phyloP scores from a whole-genome alignment of 2,329 filamentous ascomycete genomes.

The Bipolaris gigantea region DNA sequence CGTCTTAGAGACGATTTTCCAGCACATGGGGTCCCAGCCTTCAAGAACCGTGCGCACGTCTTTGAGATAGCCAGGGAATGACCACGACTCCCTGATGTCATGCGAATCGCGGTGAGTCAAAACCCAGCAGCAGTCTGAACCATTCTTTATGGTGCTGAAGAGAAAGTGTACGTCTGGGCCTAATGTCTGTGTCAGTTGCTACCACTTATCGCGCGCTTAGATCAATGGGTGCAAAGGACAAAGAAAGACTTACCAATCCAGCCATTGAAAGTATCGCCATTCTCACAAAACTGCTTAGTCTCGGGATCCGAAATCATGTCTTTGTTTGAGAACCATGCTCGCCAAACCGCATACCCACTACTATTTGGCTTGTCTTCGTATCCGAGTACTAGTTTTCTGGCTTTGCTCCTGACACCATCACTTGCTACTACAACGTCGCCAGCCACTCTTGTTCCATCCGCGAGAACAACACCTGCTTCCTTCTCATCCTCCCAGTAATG shows the following conservation, averaged over 20 bases:
- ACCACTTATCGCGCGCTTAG: neutral
- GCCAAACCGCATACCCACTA: constrained; percentile 58
- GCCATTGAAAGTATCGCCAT: constrained; percentile 44
- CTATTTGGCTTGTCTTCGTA: constrained; percentile 57
- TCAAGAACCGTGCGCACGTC: constrained; percentile 40
- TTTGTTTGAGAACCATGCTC: constrained; percentile 49
- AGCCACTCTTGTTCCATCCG: constrained; percentile 50
- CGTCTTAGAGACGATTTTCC: constrained; percentile 41
- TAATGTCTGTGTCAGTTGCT: neutral
- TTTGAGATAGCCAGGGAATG: constrained; percentile 39
- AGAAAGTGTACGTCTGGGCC: constrained; percentile 45
- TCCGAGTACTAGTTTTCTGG: constrained; percentile 55
- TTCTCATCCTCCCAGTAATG: constrained; percentile 59
- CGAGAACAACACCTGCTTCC: constrained; percentile 56
- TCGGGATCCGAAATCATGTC: constrained; percentile 46
- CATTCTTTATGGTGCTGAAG: constrained; percentile 43
- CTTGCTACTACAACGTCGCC: constrained; percentile 57
- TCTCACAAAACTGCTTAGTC: constrained; percentile 43
- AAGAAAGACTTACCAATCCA: constrained; percentile 35
- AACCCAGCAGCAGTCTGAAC: constrained; percentile 44
- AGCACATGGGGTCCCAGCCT: constrained; percentile 41
- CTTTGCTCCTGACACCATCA: constrained; percentile 57
- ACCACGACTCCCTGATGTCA: constrained; percentile 44
- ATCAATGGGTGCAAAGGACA: neutral
- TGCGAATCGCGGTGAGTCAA: constrained; percentile 41